Percentiles rank a stretch among this genome's conserved stretches.
Evolutionary conservation across 345 rosid species (phyloP).

Genomic region (Microthlaspi erraticum): DNA sequence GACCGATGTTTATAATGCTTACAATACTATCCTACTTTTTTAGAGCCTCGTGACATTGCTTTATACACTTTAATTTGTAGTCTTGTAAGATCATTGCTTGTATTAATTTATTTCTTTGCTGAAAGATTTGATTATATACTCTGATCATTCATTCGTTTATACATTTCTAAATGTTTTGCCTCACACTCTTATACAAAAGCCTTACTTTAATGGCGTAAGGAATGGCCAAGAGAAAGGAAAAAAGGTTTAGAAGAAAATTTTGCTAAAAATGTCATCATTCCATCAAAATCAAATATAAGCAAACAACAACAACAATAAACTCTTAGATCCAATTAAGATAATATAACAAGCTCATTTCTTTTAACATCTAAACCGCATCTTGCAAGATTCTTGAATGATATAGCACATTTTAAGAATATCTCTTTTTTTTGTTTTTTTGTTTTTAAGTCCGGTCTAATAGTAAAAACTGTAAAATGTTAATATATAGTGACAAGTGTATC

Average conservation of each 20-base stretch:
- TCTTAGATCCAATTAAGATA: background rate
- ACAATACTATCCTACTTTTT: slow-evolving; percentile 22
- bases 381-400: background rate
- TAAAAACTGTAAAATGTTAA: slow-evolving; percentile 3
- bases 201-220: background rate
- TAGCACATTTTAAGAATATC: background rate
- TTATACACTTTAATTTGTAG: slow-evolving; percentile 39
- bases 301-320: background rate
- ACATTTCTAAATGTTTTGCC: background rate
- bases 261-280: slow-evolving; percentile 7
- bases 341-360: background rate
- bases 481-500: background rate
- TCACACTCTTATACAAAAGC: slow-evolving; percentile 7
- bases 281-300: background rate
- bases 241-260: slow-evolving; percentile 2
- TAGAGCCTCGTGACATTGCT: slow-evolving; percentile 41
- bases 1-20: slow-evolving; percentile 40
- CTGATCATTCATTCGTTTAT: slow-evolving; percentile 6
- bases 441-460: background rate
- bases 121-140: slow-evolving; percentile 18
- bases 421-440: too few species aligned
- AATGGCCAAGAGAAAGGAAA: background rate
- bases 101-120: background rate
- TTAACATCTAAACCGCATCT: slow-evolving; percentile 1
- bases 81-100: slow-evolving; percentile 37